phyloP scores from a whole-genome alignment of 129 eudicot species.

The Saussurea involucrata region DNA sequence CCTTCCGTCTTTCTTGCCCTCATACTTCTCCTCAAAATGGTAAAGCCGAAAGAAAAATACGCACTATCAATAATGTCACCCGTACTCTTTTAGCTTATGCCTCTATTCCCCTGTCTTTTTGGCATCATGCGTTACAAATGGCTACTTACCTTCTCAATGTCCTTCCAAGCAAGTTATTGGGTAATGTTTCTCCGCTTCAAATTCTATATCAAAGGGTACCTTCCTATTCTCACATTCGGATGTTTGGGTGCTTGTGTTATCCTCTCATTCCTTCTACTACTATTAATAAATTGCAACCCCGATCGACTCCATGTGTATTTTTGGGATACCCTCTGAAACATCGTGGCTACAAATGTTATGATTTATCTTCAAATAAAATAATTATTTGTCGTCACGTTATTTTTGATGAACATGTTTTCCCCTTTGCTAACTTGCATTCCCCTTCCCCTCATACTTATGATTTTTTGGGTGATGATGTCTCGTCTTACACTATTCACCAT shows the following conservation, averaged over 20 bases:
- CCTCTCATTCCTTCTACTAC: conserved; percentile 7
- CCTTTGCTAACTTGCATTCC: background rate
- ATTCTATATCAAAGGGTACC: background rate
- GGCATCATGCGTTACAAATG: background rate
- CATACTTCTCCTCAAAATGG: background rate
- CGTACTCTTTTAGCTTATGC: background rate
- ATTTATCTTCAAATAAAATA: background rate
- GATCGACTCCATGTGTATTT: conserved; percentile 11
- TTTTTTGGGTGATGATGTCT: no score
- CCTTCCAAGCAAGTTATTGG: background rate
- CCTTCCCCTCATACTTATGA: background rate
- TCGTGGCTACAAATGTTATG: background rate
- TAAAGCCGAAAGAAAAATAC: background rate
- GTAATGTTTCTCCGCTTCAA: background rate
- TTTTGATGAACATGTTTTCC: background rate
- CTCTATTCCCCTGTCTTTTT: background rate
- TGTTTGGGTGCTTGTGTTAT: conserved; percentile 9
- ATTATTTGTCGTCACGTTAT: background rate
- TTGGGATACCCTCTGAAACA: conserved; percentile 1
- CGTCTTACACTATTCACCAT: no score
- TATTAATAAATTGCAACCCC: conserved; percentile 5
- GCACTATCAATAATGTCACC: background rate
- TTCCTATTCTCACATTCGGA: background rate
- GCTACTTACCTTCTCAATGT: background rate
- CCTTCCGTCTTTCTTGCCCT: background rate